These are phyloP conservation scores for Blastomyces silverae DNA, from an alignment of 2,329 filamentous ascomycete genomes.

Conservation along the genomic window DNA sequence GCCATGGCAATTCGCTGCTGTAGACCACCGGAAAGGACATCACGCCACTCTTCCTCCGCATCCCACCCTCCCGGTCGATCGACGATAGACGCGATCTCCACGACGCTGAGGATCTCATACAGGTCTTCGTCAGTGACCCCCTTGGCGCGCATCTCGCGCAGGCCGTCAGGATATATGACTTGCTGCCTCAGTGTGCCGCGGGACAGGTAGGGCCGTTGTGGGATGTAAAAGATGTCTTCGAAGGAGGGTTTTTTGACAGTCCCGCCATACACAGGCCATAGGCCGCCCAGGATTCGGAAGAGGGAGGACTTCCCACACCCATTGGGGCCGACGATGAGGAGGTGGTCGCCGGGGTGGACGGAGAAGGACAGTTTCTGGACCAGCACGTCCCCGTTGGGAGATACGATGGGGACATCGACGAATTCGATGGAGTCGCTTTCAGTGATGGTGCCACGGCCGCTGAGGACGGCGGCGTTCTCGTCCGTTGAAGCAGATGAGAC, in stretches of 20 bases:
- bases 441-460: conserved; percentile 70
- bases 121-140: conserved; percentile 77
- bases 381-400: conserved; percentile 89
- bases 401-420: conserved; percentile 86
- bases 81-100: conserved; percentile 78
- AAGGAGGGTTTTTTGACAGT: conserved; percentile 86
- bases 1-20: conserved; percentile 98
- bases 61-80: conserved; percentile 80
- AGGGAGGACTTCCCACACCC: conserved; percentile 94
- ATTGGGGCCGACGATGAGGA: conserved; percentile 92
- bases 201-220: conserved; percentile 88
- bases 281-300: conserved; percentile 89
- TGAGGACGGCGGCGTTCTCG: conserved; percentile 73
- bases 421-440: conserved; percentile 83
- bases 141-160: conserved; percentile 80
- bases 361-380: conserved; percentile 79
- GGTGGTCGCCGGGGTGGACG: conserved; percentile 77
- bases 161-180: conserved; percentile 87
- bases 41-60: conserved; percentile 92
- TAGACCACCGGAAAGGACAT: conserved; percentile 82
- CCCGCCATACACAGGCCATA: conserved; percentile 97
- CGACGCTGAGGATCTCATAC: conserved; percentile 63
- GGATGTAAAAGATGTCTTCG: conserved; percentile 95
- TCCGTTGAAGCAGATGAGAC: conserved; percentile 80
- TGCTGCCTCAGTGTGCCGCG: conserved; percentile 90